These are phyloP conservation scores for Dactylis glomerata DNA, from an alignment of 176 grass and related monocot species.

Conservation along the genomic window DNA sequence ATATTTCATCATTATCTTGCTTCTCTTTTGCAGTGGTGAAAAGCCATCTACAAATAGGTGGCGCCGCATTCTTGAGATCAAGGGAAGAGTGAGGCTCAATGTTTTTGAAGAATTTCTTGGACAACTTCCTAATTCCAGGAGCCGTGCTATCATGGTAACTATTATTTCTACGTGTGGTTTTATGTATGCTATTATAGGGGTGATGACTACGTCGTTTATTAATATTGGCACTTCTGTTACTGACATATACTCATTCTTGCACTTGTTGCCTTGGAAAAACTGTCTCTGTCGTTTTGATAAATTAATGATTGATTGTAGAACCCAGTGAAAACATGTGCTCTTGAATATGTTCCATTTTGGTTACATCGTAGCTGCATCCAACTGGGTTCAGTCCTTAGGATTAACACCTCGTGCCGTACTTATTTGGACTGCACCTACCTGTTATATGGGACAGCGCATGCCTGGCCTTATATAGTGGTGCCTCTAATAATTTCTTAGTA, in stretches of 20 bases:
- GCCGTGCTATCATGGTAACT: slow-evolving; percentile 66
- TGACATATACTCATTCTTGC: background rate
- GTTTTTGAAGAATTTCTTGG: slow-evolving; percentile 72
- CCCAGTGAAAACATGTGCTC: background rate
- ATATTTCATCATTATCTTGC: background rate
- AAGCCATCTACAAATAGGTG: slow-evolving; percentile 75
- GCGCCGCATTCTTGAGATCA: slow-evolving; percentile 67
- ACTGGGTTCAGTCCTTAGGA: background rate
- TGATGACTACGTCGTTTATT: background rate
- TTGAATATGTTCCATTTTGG: slow-evolving; percentile 6
- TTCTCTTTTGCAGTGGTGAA: slow-evolving; percentile 57
- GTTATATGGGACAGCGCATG: background rate
- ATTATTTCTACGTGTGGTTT: background rate
- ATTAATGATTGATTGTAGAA: slow-evolving; percentile 12
- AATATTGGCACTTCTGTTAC: background rate
- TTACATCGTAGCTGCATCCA: slow-evolving; percentile 9
- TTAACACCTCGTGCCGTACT: background rate
- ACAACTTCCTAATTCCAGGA: slow-evolving; percentile 65
- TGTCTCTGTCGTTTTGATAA: background rate
- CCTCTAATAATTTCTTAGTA: background rate
- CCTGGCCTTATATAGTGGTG: background rate
- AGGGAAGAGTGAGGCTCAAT: slow-evolving; percentile 63
- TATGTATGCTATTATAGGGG: background rate
- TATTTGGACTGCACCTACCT: background rate
- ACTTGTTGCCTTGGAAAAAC: background rate